Evolutionary conservation across 1,139 yeast genomes (phyloP).

Genomic region (Nakaseomyces sp.): DNA sequence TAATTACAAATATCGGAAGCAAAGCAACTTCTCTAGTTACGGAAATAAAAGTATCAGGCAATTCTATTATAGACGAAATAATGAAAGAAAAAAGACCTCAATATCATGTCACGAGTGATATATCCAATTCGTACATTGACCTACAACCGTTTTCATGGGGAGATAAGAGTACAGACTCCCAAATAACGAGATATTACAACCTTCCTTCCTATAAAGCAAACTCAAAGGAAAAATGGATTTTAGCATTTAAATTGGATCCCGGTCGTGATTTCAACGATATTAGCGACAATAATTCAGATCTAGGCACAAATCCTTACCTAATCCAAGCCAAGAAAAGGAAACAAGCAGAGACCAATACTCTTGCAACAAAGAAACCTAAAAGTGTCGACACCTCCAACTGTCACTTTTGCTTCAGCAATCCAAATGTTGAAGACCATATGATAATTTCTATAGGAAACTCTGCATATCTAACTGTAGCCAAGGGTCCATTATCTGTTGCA

Average conservation of each 20-base stretch:
- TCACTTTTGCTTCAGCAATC: conserved; percentile 78
- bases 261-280: conserved; percentile 1
- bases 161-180: conserved; percentile 10
- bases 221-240: conserved; percentile 54
- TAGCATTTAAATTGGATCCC: conserved; percentile 48
- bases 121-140: conserved; percentile 45
- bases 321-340: conserved; percentile 6
- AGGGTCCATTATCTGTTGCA: conserved; percentile 70
- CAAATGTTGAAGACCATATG: conserved; percentile 72
- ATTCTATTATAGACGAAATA: conserved; percentile 38
- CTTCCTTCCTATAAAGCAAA: conserved; percentile 45
- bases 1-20: conserved; percentile 59
- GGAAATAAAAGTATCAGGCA: conserved; percentile 20
- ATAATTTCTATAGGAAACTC: conserved; percentile 63
- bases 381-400: conserved; percentile 51
- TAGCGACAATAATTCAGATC: conserved; percentile 9
- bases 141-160: conserved; percentile 52
- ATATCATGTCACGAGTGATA: conserved; percentile 56
- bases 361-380: conserved; percentile 26
- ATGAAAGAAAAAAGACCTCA: conserved; percentile 43
- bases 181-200: conserved; percentile 54
- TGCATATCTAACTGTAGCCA: conserved; percentile 69
- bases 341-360: conserved; percentile 7
- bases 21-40: conserved; percentile 31
- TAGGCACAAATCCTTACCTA: conserved; percentile 37